Evolutionary conservation across 179 eudicot species (phyloP).

Genomic region (Camellia oleifera): DNA sequence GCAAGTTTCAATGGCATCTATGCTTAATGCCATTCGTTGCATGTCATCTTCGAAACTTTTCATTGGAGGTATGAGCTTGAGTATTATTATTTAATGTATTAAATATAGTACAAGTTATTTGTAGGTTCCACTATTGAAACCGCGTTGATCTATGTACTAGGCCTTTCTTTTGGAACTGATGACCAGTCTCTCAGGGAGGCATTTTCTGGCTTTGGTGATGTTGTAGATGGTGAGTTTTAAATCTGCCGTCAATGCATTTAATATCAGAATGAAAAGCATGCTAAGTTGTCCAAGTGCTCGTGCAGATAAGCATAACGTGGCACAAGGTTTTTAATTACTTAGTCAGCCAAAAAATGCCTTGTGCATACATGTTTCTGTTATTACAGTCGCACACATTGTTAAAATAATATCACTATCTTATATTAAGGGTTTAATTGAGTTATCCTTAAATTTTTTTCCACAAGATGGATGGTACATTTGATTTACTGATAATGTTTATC

Average conservation of each 20-base stretch:
- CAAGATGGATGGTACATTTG: not conserved
- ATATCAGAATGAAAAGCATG: not conserved
- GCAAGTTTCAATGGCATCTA: conserved; percentile 28
- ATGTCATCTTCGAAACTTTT: conserved; percentile 51
- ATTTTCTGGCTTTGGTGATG: conserved; percentile 65
- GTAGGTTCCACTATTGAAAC: not conserved
- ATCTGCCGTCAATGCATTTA: not conserved
- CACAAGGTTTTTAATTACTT: not conserved
- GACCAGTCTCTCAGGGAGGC: conserved; percentile 59
- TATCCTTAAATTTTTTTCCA: not conserved
- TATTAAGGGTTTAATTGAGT: no score
- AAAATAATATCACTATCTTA: no score
- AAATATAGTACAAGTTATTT: not conserved
- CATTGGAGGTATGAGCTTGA: conserved; percentile 56
- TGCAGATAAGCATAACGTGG: not conserved
- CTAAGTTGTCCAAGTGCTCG: not conserved
- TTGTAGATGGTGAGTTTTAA: conserved; percentile 50
- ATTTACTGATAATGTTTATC: not conserved
- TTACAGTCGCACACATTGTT: no score
- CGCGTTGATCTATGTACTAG: conserved; percentile 19
- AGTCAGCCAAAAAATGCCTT: not conserved
- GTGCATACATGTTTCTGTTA: not conserved
- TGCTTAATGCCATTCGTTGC: conserved; percentile 35
- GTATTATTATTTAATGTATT: not conserved
- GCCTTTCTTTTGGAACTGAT: conserved; percentile 69